Percentiles rank a stretch among this genome's conserved stretches.
These are phyloP conservation scores for Aspergillus sp. DNA, from an alignment of 2,329 filamentous ascomycete genomes.

Conservation along the genomic window DNA sequence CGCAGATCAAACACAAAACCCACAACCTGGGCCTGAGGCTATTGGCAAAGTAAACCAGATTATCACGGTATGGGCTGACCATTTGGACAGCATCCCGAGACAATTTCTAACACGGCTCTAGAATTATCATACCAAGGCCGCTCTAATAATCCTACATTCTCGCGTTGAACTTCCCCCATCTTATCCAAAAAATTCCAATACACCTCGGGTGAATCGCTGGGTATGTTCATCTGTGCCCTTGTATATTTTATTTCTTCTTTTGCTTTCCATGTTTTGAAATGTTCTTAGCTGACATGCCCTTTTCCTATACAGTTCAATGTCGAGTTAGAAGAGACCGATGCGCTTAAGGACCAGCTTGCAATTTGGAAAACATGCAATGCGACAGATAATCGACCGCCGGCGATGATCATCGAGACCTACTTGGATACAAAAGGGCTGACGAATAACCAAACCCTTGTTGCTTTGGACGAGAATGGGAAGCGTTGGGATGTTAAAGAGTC, in stretches of 20 bases:
- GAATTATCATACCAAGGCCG: conserved; percentile 91
- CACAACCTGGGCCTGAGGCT: conserved; percentile 63
- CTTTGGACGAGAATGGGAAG: conserved; percentile 85
- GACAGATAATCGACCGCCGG: conserved; percentile 73
- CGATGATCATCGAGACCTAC: conserved; percentile 87
- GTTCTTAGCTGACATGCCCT: neutral
- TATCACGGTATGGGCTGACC: conserved; percentile 66
- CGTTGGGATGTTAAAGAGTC: conserved; percentile 89
- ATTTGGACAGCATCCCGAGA: conserved; percentile 17
- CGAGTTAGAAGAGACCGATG: conserved; percentile 87
- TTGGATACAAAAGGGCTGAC: conserved; percentile 77
- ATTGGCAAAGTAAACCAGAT: conserved; percentile 87
- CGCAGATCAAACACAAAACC: conserved; percentile 40
- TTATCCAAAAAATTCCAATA: conserved; percentile 56
- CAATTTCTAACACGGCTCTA: conserved; percentile 38
- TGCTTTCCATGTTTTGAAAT: neutral
- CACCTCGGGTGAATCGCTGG: conserved; percentile 79
- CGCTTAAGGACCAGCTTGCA: conserved; percentile 76
- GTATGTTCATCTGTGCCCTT: conserved; percentile 51
- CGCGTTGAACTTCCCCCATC: conserved; percentile 67
- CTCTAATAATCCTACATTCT: conserved; percentile 78
- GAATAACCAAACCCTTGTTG: conserved; percentile 81
- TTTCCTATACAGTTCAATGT: conserved; percentile 76
- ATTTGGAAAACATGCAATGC: conserved; percentile 80
- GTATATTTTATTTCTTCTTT: neutral